These are phyloP conservation scores for Penicillium hordei DNA, from an alignment of 2,329 filamentous ascomycete genomes.

Conservation along the genomic window DNA sequence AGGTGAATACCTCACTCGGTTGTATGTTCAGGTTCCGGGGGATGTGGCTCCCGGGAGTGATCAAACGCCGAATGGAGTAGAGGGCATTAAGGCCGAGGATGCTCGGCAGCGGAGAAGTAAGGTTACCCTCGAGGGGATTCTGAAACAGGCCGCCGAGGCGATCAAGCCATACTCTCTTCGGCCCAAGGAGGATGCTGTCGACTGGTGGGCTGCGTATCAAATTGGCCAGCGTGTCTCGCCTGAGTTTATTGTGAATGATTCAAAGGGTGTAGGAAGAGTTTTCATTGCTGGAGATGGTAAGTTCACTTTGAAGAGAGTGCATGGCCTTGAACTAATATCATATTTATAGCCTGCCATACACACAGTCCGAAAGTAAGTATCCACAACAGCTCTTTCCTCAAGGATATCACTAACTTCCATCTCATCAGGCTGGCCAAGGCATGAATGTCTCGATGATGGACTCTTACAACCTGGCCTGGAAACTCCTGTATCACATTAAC, in stretches of 20 bases:
- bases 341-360: constrained; percentile 64
- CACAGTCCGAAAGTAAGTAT: constrained; percentile 63
- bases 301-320: not conserved
- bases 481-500: constrained; percentile 37
- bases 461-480: constrained; percentile 44
- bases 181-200: constrained; percentile 58
- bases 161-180: constrained; percentile 65
- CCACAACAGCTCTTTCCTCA: not conserved
- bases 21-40: constrained; percentile 54
- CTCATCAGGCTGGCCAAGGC: constrained; percentile 62
- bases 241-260: constrained; percentile 55
- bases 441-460: constrained; percentile 77
- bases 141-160: constrained; percentile 65
- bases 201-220: constrained; percentile 75
- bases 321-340: not conserved
- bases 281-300: constrained; percentile 68
- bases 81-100: constrained; percentile 60
- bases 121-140: constrained; percentile 62
- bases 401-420: not conserved
- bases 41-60: constrained; percentile 26
- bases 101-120: constrained; percentile 63
- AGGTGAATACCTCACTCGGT: constrained; percentile 67
- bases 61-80: constrained; percentile 28
- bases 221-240: constrained; percentile 66
- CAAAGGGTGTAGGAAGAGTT: constrained; percentile 68